Evolutionary conservation across 257 asterid species (phyloP).

Genomic region (Lithospermum erythrorhizon): DNA sequence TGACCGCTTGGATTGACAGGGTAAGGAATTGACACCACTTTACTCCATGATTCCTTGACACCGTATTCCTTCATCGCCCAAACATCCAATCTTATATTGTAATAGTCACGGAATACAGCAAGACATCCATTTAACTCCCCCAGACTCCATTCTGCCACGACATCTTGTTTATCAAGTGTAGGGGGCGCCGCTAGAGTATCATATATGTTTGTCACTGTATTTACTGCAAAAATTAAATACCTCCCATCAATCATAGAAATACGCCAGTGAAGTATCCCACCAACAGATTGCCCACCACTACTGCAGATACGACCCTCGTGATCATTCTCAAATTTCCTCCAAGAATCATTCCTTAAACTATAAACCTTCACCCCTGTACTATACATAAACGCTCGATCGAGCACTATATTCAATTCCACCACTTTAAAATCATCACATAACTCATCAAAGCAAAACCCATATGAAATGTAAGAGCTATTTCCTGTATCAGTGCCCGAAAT

Average conservation of each 20-base stretch:
- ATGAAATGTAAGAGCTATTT: too few relatives aligned
- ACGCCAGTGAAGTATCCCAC: conserved; percentile 26
- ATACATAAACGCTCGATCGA: too few relatives aligned
- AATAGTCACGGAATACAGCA: conserved; percentile 7
- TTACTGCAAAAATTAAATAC: conserved; percentile 14
- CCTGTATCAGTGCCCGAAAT: too few relatives aligned
- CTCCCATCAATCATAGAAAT: background rate
- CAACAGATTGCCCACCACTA: conserved; percentile 10
- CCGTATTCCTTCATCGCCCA: conserved; percentile 37
- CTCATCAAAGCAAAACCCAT: too few relatives aligned
- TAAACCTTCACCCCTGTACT: too few relatives aligned
- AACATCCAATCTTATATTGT: conserved; percentile 10
- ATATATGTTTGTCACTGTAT: conserved; percentile 10
- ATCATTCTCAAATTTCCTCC: background rate
- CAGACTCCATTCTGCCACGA: background rate
- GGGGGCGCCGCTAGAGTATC: conserved; percentile 9
- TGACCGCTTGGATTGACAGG: background rate
- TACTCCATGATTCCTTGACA: conserved; percentile 24
- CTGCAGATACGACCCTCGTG: conserved; percentile 2
- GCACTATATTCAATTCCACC: too few relatives aligned
- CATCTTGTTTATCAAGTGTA: background rate
- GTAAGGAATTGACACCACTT: conserved; percentile 8
- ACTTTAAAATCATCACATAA: too few relatives aligned
- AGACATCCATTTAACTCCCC: conserved; percentile 15
- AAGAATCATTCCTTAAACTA: too few relatives aligned